Percentiles rank a stretch among this genome's conserved stretches.
Conservation (phyloP, 306 rosid species). For the Carpinus viminea region DNA sequence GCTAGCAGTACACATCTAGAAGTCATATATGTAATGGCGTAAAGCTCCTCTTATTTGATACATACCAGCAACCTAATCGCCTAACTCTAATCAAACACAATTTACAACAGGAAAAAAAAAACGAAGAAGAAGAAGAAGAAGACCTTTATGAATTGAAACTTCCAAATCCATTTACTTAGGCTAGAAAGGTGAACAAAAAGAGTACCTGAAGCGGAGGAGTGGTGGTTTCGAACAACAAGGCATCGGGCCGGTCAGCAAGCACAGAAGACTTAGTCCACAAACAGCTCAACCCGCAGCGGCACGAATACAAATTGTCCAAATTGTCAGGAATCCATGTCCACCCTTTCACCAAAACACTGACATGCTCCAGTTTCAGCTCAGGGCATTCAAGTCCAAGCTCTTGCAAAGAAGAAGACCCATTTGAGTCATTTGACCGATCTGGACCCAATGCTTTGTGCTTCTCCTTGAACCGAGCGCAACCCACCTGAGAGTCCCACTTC, state of each 20-base stretch:
- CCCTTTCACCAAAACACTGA: slow-evolving; percentile 76
- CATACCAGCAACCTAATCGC: neutral
- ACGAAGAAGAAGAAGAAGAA: no score
- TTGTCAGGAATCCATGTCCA: slow-evolving; percentile 99
- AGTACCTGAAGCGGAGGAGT: slow-evolving; percentile 78
- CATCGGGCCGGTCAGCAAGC: slow-evolving; percentile 94
- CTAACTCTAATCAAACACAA: neutral
- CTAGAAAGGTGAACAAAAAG: neutral
- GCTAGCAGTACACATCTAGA: neutral
- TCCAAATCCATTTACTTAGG: neutral
- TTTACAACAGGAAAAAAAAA: neutral
- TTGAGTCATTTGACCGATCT: slow-evolving; percentile 21
- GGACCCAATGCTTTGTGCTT: slow-evolving; percentile 30
- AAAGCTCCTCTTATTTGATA: neutral
- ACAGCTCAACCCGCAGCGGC: slow-evolving; percentile 84
- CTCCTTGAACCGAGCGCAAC: slow-evolving; percentile 59
- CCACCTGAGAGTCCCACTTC: slow-evolving; percentile 79
- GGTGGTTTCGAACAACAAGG: slow-evolving; percentile 67
- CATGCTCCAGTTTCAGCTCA: slow-evolving; percentile 47
- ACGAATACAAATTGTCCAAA: slow-evolving; percentile 82
- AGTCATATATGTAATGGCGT: neutral
- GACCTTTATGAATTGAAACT: neutral
- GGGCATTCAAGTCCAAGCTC: slow-evolving; percentile 41
- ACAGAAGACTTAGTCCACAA: slow-evolving; percentile 92
- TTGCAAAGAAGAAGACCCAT: slow-evolving; percentile 59